These are phyloP conservation scores for Russula emetica DNA, from an alignment of 768 basidiomycete genomes.

Conservation along the genomic window DNA sequence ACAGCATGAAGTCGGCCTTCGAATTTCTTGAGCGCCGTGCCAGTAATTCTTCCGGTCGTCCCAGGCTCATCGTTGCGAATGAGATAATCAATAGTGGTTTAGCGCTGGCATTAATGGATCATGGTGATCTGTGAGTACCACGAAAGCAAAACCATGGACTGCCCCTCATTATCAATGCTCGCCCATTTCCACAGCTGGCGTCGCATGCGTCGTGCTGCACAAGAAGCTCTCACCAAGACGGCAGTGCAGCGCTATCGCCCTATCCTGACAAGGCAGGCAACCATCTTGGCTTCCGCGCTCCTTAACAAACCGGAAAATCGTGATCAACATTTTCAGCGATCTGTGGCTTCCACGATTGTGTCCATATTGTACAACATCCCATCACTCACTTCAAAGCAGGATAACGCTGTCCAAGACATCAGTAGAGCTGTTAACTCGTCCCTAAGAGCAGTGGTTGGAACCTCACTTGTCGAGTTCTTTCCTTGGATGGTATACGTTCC, in stretches of 20 bases:
- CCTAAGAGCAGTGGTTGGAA: not conserved
- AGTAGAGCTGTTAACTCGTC: not conserved
- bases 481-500: not conserved
- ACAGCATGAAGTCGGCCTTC: too few relatives aligned
- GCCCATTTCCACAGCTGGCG: not conserved
- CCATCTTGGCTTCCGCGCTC: not conserved
- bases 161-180: not conserved
- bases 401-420: not conserved
- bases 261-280: not conserved
- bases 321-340: not conserved
- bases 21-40: too few relatives aligned
- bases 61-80: too few relatives aligned
- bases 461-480: not conserved
- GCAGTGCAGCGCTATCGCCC: not conserved
- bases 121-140: too few relatives aligned
- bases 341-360: conserved; percentile 14
- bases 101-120: too few relatives aligned
- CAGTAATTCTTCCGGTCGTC: too few relatives aligned
- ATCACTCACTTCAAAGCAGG: not conserved
- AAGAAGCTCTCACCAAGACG: not conserved
- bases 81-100: too few relatives aligned
- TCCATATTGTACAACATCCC: conserved; percentile 17
- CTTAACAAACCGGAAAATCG: not conserved
- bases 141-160: not conserved
- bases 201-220: not conserved